These are phyloP conservation scores for Solanum lignicaule DNA, from an alignment of 257 asterid genomes.

Conservation along the genomic window DNA sequence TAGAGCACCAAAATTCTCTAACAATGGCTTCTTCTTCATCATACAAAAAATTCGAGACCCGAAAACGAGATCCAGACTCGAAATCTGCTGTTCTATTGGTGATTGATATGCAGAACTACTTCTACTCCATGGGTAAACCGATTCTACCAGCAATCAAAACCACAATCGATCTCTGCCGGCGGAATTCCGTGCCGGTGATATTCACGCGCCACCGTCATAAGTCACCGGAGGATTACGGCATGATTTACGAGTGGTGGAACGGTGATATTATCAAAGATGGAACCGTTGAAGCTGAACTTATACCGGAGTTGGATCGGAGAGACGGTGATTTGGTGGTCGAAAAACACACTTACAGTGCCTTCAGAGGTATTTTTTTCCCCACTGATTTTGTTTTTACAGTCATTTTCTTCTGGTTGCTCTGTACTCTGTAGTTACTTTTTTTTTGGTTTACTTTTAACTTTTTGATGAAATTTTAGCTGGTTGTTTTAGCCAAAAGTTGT, in stretches of 20 bases:
- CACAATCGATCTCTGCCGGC: conserved; percentile 52
- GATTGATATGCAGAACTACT: conserved; percentile 58
- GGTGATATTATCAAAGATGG: conserved; percentile 63
- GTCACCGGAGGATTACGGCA: conserved; percentile 42
- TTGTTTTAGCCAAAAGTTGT: too few species aligned
- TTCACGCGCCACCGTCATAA: conserved; percentile 78
- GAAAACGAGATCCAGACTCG: conserved; percentile 38
- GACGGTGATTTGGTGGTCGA: conserved; percentile 36
- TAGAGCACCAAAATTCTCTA: neutral
- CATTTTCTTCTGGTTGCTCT: neutral
- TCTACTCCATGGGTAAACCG: conserved; percentile 42
- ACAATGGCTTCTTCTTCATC: conserved; percentile 14
- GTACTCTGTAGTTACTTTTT: neutral
- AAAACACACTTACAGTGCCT: conserved; percentile 64
- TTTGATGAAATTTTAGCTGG: neutral
- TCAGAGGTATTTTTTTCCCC: conserved; percentile 16
- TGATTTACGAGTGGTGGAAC: conserved; percentile 68
- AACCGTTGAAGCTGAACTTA: conserved; percentile 40
- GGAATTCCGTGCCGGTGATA: conserved; percentile 41
- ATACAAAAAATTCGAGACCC: conserved; percentile 44
- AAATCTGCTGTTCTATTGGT: conserved; percentile 41
- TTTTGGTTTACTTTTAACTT: neutral
- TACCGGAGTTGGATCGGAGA: conserved; percentile 26
- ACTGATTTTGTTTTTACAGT: neutral
- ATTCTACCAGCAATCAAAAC: conserved; percentile 35